Evolutionary conservation across 345 rosid genomes (phyloP), one percentile per base, ranked within the genome.

Genomic region (Eutrema heterophyllum): DNA sequence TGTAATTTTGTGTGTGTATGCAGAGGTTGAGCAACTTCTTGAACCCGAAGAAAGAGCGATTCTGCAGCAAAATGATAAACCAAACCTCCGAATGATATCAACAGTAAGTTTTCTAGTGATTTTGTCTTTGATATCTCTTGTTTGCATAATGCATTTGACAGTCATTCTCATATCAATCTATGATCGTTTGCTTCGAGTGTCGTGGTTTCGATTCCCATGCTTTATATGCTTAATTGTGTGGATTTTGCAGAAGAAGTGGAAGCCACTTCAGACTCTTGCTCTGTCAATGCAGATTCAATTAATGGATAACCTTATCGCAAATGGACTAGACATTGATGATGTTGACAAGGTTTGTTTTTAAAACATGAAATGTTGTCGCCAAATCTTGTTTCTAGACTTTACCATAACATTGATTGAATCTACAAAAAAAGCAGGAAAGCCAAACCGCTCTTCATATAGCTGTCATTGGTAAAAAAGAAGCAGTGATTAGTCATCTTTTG

Each of bases 401-500:
- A 55, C 45, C 0, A 50, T 6, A 6, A 45, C 36, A 7, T 15
- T 48, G 41, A 48, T 36, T 56, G 24, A 54, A 36, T 44, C 26
- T 62, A 52, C 13, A 35, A 66, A 61, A n/a, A 12, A 67, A 30
- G 33, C 85, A 91, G 95, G 90, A 87, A 76, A 89, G 86, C 71
- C 81, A 76, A 53, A 89, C 97, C 10, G 96, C 97, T 52, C 88
- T 91, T 68, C 98, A 89, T 56, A 86, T 74, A 61, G 96, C 95
- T 53, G 79, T 89, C 78, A 86, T 89, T 51, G 97, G 97, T 33
- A 94, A 83, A 78, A 94, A 88, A 75, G 97, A 89, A 84, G 89
- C 97, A 72, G 95, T 89, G 33, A 87, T 89, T 75, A 91, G 93
- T 83, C 96, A 94, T 81, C 92, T 94, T 53, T 75, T 94, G 74